These are phyloP conservation scores for Ophiostoma montium DNA, from an alignment of 2,329 filamentous ascomycete genomes.

Conservation along the genomic window DNA sequence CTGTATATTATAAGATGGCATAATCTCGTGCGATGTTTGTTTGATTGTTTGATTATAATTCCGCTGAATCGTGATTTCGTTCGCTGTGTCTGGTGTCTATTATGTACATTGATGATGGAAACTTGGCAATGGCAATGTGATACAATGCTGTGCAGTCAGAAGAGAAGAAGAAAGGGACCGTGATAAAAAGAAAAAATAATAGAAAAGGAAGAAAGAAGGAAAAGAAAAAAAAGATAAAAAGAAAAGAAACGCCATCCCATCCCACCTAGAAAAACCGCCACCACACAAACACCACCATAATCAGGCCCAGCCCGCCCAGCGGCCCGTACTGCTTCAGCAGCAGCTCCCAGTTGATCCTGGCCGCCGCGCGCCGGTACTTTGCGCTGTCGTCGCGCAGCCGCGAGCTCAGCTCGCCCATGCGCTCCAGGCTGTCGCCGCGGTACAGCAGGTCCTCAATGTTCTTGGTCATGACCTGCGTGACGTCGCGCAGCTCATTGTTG, in stretches of 20 bases:
- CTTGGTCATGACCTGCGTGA: slow-evolving; percentile 99
- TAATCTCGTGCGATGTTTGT: too few species aligned
- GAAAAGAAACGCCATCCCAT: not conserved
- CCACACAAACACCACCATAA: slow-evolving; percentile 78
- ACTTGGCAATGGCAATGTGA: too few species aligned
- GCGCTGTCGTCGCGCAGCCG: slow-evolving; percentile 81
- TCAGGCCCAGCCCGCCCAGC: slow-evolving; percentile 64
- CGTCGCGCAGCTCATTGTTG: slow-evolving; percentile 93
- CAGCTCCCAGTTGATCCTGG: slow-evolving; percentile 96
- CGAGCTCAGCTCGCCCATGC: slow-evolving; percentile 91
- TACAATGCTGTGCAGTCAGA: too few species aligned
- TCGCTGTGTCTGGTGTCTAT: too few species aligned
- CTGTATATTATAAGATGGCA: too few species aligned
- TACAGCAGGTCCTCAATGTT: slow-evolving; percentile 98
- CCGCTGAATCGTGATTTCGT: too few species aligned
- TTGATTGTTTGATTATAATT: too few species aligned
- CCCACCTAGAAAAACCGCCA: slow-evolving; percentile 75
- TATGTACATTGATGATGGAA: too few species aligned
- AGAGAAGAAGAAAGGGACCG: not conserved
- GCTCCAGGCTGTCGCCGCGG: slow-evolving; percentile 81
- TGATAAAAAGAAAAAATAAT: not conserved
- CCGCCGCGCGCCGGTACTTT: slow-evolving; percentile 86
- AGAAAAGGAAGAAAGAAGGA: not conserved
- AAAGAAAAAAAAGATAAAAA: not conserved
- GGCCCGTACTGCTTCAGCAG: slow-evolving; percentile 94